Conservation (phyloP, 2,329 filamentous ascomycete genomes). For the Exophiala spinifera region DNA sequence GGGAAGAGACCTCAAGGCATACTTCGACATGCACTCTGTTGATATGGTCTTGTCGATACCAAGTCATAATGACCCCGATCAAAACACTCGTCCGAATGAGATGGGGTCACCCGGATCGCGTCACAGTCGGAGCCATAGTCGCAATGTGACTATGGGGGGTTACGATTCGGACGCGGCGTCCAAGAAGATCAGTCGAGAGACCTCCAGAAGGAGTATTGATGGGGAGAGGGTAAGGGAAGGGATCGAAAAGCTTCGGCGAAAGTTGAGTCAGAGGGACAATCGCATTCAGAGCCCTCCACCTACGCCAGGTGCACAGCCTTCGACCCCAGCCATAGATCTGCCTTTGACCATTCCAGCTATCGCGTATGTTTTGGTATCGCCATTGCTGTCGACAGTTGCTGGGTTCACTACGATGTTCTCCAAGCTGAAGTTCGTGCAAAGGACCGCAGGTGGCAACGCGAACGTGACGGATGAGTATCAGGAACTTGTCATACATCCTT, state of each 20-base stretch:
- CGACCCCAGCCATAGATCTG: slow-evolving; percentile 15
- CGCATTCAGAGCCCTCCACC: neutral
- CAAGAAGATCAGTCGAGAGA: slow-evolving; percentile 43
- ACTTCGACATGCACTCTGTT: slow-evolving; percentile 12
- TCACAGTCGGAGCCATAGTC: slow-evolving; percentile 5
- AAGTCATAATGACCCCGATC: neutral
- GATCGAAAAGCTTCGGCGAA: slow-evolving; percentile 38
- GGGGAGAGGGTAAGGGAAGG: slow-evolving; percentile 36
- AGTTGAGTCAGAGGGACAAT: slow-evolving; percentile 20
- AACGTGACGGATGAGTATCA: slow-evolving; percentile 50
- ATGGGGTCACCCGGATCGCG: neutral
- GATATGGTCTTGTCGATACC: slow-evolving; percentile 6
- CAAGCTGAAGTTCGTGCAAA: slow-evolving; percentile 37
- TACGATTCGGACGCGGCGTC: slow-evolving; percentile 44
- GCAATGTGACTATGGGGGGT: slow-evolving; percentile 42
- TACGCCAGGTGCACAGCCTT: slow-evolving; percentile 9
- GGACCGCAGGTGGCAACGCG: slow-evolving; percentile 47
- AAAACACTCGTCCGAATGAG: neutral
- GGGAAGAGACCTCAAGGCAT: slow-evolving; percentile 20
- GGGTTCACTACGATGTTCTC: slow-evolving; percentile 63
- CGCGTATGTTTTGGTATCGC: slow-evolving; percentile 62
- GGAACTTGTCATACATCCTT: slow-evolving; percentile 13
- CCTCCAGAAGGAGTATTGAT: slow-evolving; percentile 38
- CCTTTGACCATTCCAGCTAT: slow-evolving; percentile 31
- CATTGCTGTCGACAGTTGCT: slow-evolving; percentile 55